These are phyloP conservation scores for Echeveria elegans DNA, from an alignment of 164 flowering plant genomes.

Conservation along the genomic window DNA sequence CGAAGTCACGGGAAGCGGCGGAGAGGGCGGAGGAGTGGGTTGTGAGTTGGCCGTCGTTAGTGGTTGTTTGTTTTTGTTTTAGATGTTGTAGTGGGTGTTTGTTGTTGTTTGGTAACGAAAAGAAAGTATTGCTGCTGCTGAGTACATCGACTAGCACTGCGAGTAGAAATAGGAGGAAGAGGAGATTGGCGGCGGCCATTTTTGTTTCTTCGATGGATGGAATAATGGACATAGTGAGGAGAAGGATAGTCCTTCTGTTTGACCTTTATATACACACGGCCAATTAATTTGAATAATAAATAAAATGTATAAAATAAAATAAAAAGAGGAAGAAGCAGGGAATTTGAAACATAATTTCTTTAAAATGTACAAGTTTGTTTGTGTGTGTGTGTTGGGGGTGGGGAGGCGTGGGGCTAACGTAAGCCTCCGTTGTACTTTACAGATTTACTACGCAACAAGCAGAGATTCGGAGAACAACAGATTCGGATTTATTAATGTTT, in stretches of 20 bases:
- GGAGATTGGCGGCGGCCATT: neutral
- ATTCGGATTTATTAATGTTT: too few species aligned
- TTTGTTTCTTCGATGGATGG: too few species aligned
- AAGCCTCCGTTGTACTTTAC: constrained; percentile 41
- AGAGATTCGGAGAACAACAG: constrained; percentile 26
- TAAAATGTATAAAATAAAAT: neutral
- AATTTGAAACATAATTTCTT: constrained; percentile 15
- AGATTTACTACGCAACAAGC: constrained; percentile 55
- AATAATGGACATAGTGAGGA: too few species aligned
- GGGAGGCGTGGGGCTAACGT: constrained; percentile 42
- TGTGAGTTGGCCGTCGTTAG: constrained; percentile 43
- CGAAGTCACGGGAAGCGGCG: constrained; percentile 61
- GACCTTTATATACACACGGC: neutral
- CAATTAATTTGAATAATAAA: neutral
- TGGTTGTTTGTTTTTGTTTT: constrained; percentile 31
- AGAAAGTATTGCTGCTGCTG: constrained; percentile 20
- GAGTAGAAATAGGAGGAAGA: constrained; percentile 26
- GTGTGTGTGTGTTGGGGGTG: too few species aligned
- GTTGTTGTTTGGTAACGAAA: constrained; percentile 31
- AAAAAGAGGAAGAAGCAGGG: neutral
- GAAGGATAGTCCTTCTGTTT: constrained; percentile 16
- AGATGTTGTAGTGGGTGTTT: constrained; percentile 31
- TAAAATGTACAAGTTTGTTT: constrained; percentile 29
- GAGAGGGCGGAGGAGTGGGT: constrained; percentile 35
- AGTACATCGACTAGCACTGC: constrained; percentile 19